Evolutionary conservation across 2,329 filamentous ascomycete species (phyloP).

Genomic region (Daldinia sp.): DNA sequence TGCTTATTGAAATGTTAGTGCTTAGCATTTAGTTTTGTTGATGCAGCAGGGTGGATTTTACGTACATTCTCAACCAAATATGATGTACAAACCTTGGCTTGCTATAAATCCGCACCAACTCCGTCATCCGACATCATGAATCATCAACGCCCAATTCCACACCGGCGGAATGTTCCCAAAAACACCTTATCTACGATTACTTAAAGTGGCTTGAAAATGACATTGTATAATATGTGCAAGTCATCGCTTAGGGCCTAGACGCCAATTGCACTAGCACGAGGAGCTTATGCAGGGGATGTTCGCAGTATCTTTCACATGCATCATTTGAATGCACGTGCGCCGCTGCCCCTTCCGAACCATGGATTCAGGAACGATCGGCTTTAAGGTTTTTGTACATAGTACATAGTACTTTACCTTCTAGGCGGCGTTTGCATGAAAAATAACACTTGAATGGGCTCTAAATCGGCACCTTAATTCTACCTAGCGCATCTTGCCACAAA

Average conservation of each 20-base stretch:
- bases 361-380: slow-evolving; percentile 4
- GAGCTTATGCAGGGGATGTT: slow-evolving; percentile 17
- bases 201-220: background rate
- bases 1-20: background rate
- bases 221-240: no score
- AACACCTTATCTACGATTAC: background rate
- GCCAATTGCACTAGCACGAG: background rate
- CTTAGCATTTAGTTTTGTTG: background rate
- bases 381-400: background rate
- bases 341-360: slow-evolving; percentile 8
- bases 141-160: slow-evolving; percentile 8
- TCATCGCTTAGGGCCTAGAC: background rate
- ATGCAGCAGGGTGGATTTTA: background rate
- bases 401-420: no score
- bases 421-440: background rate
- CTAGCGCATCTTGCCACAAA: background rate
- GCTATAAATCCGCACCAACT: background rate
- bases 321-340: slow-evolving; percentile 13
- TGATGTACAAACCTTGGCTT: background rate
- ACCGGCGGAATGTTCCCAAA: background rate
- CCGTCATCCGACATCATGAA: slow-evolving; percentile 20
- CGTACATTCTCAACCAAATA: slow-evolving; percentile 5
- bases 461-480: no score
- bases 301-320: background rate
- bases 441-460: no score